Evolutionary conservation across 768 basidiomycete genomes (phyloP).

Genomic region (Russula lepida): DNA sequence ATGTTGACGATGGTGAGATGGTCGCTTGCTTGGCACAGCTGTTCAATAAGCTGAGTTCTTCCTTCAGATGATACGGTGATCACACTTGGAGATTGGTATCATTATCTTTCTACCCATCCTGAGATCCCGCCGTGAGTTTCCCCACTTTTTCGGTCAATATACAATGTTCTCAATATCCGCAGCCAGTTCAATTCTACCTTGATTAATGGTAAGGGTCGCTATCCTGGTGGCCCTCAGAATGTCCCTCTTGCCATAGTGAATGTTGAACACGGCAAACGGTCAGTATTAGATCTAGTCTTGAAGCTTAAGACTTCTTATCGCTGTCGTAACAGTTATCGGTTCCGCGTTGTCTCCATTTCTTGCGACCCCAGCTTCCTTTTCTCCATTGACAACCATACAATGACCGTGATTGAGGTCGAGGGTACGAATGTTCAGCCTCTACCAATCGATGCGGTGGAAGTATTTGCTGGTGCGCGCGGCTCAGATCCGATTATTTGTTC

Average conservation of each 20-base stretch:
- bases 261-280: conserved; percentile 16
- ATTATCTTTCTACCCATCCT: conserved; percentile 14
- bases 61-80: conserved; percentile 38
- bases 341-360: conserved; percentile 20
- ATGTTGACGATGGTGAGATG: conserved; percentile 27
- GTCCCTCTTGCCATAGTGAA: conserved; percentile 17
- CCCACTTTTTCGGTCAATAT: neutral
- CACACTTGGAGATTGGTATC: conserved; percentile 37
- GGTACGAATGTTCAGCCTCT: conserved; percentile 29
- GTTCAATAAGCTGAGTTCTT: neutral
- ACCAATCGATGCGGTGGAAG: conserved; percentile 34
- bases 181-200: conserved; percentile 30
- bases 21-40: neutral
- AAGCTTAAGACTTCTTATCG: neutral
- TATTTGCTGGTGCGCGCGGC: conserved; percentile 31
- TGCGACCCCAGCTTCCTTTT: conserved; percentile 32
- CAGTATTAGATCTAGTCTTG: neutral
- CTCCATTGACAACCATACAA: conserved; percentile 33
- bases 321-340: conserved; percentile 16
- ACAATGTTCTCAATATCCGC: neutral
- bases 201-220: conserved; percentile 46
- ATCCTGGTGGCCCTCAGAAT: conserved; percentile 17
- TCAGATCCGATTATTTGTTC: neutral
- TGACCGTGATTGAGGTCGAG: conserved; percentile 38
- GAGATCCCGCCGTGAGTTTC: neutral